phyloP scores from a whole-genome alignment of 1,284 basidiomycete genomes.

The Cronartium quercuum region DNA sequence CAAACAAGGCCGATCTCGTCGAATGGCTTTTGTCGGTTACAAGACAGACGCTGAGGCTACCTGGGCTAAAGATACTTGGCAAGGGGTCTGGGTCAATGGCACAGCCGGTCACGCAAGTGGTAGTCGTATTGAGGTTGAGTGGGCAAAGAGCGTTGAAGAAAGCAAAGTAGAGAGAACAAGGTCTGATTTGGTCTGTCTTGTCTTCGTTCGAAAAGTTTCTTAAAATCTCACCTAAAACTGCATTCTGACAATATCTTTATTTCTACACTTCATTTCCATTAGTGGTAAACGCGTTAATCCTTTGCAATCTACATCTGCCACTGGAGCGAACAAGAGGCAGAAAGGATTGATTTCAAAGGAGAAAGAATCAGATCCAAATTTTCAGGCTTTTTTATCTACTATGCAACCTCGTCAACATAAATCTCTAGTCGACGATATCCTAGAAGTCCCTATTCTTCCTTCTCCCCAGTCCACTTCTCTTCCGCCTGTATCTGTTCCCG shows the following conservation, averaged over 20 bases:
- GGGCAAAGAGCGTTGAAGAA: slow-evolving; percentile 22
- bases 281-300: not conserved
- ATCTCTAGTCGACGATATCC: slow-evolving; percentile 19
- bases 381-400: slow-evolving; percentile 18
- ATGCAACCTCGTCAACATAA: slow-evolving; percentile 18
- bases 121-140: slow-evolving; percentile 58
- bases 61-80: slow-evolving; percentile 73
- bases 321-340: not conserved
- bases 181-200: not conserved
- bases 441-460: slow-evolving; percentile 10
- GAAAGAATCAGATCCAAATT: not conserved
- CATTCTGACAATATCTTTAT: not conserved
- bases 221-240: not conserved
- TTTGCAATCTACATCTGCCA: not conserved
- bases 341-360: not conserved
- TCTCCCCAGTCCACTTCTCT: slow-evolving; percentile 23
- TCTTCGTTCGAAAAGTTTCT: not conserved
- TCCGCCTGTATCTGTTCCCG: slow-evolving; percentile 10
- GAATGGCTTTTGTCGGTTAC: slow-evolving; percentile 90
- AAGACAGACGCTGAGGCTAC: slow-evolving; percentile 70
- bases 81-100: slow-evolving; percentile 61
- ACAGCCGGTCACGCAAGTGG: slow-evolving; percentile 67
- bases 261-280: not conserved
- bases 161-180: not conserved
- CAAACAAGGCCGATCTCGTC: slow-evolving; percentile 68